Evolutionary conservation across 352 stramenopile genomes (phyloP).

Genomic region (Elongisporangium undulatum): DNA sequence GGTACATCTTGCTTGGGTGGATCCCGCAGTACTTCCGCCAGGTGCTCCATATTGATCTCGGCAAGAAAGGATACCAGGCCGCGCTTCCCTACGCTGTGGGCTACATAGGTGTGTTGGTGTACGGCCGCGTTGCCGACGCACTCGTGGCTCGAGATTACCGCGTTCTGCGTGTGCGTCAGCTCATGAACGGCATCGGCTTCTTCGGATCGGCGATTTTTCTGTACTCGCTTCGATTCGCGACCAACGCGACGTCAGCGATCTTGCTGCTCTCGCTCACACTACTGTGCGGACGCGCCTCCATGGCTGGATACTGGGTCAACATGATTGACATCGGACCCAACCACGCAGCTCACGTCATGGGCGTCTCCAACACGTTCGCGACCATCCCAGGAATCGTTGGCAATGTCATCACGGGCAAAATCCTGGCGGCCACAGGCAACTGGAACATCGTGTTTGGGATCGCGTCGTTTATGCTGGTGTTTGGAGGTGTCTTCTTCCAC

Average conservation of each 20-base stretch:
- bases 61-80: conserved; percentile 54
- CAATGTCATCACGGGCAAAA: conserved; percentile 81
- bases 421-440: conserved; percentile 58
- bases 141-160: conserved; percentile 61
- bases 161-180: conserved; percentile 70
- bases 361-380: conserved; percentile 82
- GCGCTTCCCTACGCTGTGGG: conserved; percentile 77
- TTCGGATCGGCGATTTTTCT: conserved; percentile 69
- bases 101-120: conserved; percentile 70
- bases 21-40: conserved; percentile 87
- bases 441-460: conserved; percentile 87
- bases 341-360: conserved; percentile 84
- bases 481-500: conserved; percentile 74
- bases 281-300: conserved; percentile 68
- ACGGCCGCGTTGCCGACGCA: conserved; percentile 60
- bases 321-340: conserved; percentile 86
- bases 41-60: conserved; percentile 70
- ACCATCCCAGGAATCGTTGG: conserved; percentile 83
- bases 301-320: conserved; percentile 87
- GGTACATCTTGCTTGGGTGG: conserved; percentile 85
- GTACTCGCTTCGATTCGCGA: conserved; percentile 66
- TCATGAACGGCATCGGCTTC: conserved; percentile 75
- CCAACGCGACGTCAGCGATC: conserved; percentile 42
- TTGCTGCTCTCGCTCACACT: conserved; percentile 70
- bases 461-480: conserved; percentile 59